Base-by-base conservation (phyloP, 2,329 filamentous ascomycete genomes). In the Diaporthe australafricana region DNA sequence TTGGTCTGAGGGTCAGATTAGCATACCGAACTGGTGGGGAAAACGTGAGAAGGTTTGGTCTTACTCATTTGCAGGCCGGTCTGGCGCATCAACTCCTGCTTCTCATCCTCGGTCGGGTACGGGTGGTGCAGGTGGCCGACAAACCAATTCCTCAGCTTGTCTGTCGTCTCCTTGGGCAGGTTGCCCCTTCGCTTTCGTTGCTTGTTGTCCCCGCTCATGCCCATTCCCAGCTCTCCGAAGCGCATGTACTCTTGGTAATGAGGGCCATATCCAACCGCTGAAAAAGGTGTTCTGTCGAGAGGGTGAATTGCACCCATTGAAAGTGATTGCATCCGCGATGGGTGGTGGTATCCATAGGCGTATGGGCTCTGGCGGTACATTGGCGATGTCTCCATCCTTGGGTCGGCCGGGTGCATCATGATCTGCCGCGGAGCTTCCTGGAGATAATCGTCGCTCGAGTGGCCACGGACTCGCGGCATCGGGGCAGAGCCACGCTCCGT, bases 91-190 rank as follows among this genome's bases (percentile, higher is more conserved):
- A 97, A 86, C 72, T 93, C 89, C 78, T 95, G 90, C 82, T 97
- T 97, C 83, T 97, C 93, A 74, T 97, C 94, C 80, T 97, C 94
- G 5, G 91, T 95, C 1, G 94, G 94, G 79, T 97, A 97, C 0
- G 94, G 94, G 78, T 96, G 94, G 73, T 91, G 86, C 9, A 95
- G 82, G 80, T 96, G 93, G n/a, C 87, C 87, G 66, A 91, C 83
- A 75, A 97, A 95, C 95, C 95, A 98, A 0, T 89, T 85, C 68
- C 93, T 90, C 50, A 98, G 85, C 75, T 93, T 91, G 79, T 95
- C 93, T 0, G 94, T 98, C 0, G 94, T 94, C 69, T 95, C 93
- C 79, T 97, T 97, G n/a, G 95, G 95, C 3, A 98, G 86, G 78
- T 98, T 98, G 1, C 95, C 95, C 48, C 95, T 88, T 67, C 94